Evolutionary conservation across 2,329 filamentous ascomycete species (phyloP), one percentile per base, ranked within the genome.

Genomic region (Didymella arachidicola): DNA sequence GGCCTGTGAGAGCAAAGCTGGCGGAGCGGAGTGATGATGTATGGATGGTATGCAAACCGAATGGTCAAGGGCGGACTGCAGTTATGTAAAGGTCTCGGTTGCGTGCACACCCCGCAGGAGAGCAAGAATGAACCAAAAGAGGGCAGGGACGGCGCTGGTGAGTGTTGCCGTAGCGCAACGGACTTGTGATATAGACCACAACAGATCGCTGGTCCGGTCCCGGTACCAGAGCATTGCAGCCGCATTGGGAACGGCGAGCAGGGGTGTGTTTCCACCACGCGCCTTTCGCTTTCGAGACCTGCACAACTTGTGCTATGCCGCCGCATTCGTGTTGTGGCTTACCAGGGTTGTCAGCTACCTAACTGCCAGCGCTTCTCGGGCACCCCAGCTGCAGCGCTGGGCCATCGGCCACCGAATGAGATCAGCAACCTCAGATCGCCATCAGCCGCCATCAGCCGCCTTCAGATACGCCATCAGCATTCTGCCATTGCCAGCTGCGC

Each of bases 251-350:
- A 26, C 45, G 34, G 39, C 22, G 53, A 45, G 43, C 58, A 57
- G 58, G 58, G 58, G 53, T 51, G 52, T 55, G 57, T 59, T 59
- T 60, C 57, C 57, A 52, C 56, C 52, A 60, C 57, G 57, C 57
- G 57, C 57, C 52, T 55, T 57, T 60, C 48, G 53, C 53, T 60
- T 57, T 57, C 16, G 57, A 60, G 57, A 56, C 57, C 39, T 60
- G 52, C 46, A 52, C 51, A 36, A 46, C 34, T 36, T 42, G 56
- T 50, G 56, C 56, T 59, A 59, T 59, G 56, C 45, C 45, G 45
- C 39, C 51, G 46, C 50, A 50, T 50, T 54, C 50, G 46, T 39
- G 41, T 49, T 19, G 56, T 59, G 56, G 56, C 50, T 59, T 54
- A 34, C 51, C 43, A 34, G 56, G 50, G 32, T 41, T 27, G 14